Percentiles rank a stretch among this genome's conserved stretches.
phyloP scores from a whole-genome alignment of 805 yeast genomes.

The Barnettozyma populi region DNA sequence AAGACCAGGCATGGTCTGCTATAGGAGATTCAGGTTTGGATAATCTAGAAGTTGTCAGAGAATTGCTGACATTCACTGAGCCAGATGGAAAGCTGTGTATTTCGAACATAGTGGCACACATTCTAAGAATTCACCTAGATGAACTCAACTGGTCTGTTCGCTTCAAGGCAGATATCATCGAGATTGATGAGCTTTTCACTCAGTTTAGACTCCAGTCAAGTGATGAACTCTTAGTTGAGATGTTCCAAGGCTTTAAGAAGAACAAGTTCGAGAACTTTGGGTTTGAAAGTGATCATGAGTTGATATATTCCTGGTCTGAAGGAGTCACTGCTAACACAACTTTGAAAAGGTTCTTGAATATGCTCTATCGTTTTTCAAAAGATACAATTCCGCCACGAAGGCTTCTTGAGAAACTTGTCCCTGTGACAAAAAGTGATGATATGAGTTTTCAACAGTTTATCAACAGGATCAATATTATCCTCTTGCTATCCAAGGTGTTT shows the following conservation, averaged over 20 bases:
- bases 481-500: conserved; percentile 12
- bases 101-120: conserved; percentile 11
- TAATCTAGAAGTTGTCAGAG: conserved; percentile 14
- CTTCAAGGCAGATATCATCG: conserved; percentile 9
- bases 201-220: conserved; percentile 13
- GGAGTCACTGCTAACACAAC: conserved; percentile 13
- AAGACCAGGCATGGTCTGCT: conserved; percentile 13
- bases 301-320: conserved; percentile 2
- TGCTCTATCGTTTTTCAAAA: conserved; percentile 10
- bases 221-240: conserved; percentile 9
- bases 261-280: conserved; percentile 19
- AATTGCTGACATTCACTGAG: conserved; percentile 8
- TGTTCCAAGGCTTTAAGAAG: conserved; percentile 19
- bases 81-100: not conserved
- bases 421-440: conserved; percentile 15
- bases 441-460: conserved; percentile 13
- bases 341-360: conserved; percentile 16
- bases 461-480: conserved; percentile 21
- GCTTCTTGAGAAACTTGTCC: conserved; percentile 19
- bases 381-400: conserved; percentile 8
- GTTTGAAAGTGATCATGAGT: conserved; percentile 14
- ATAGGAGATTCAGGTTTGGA: conserved; percentile 6
- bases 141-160: not conserved
- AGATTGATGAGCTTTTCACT: conserved; percentile 6
- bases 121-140: conserved; percentile 1